Percentiles rank a stretch among this genome's conserved stretches.
Evolutionary conservation across 2,329 filamentous ascomycete species (phyloP).

Genomic region (Xylariaceae sp.): DNA sequence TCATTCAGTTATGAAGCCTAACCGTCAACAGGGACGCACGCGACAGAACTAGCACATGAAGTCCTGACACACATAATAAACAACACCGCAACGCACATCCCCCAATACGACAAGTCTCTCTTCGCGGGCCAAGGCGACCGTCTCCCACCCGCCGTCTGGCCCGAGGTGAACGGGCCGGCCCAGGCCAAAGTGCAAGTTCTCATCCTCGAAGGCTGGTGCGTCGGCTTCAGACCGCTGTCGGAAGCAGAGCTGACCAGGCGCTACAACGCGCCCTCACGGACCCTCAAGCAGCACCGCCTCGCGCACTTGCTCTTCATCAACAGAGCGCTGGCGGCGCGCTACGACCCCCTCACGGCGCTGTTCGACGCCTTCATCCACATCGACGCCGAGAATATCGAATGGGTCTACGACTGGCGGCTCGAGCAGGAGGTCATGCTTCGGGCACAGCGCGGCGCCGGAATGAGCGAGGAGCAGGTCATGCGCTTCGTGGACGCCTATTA

Average conservation of each 20-base stretch:
- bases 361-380: conserved; percentile 54
- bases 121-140: conserved; percentile 74
- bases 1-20: neutral
- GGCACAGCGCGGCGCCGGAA: conserved; percentile 62
- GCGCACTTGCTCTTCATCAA: conserved; percentile 49
- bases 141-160: conserved; percentile 56
- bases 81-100: conserved; percentile 52
- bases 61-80: conserved; percentile 57
- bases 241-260: conserved; percentile 47
- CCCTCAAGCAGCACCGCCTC: conserved; percentile 42
- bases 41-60: conserved; percentile 56
- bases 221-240: conserved; percentile 67
- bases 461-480: conserved; percentile 75
- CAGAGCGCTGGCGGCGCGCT: conserved; percentile 40
- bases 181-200: conserved; percentile 55
- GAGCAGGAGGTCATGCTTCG: conserved; percentile 73
- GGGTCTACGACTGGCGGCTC: conserved; percentile 78
- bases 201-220: conserved; percentile 86
- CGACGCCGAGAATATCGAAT: conserved; percentile 65
- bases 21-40: conserved; percentile 56
- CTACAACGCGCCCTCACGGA: conserved; percentile 47
- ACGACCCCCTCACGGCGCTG: conserved; percentile 44
- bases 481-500: conserved; percentile 67
- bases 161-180: conserved; percentile 46
- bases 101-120: conserved; percentile 78